Conservation (phyloP, 2,329 filamentous ascomycete species). For the Ceratocystis diversiconidia region DNA sequence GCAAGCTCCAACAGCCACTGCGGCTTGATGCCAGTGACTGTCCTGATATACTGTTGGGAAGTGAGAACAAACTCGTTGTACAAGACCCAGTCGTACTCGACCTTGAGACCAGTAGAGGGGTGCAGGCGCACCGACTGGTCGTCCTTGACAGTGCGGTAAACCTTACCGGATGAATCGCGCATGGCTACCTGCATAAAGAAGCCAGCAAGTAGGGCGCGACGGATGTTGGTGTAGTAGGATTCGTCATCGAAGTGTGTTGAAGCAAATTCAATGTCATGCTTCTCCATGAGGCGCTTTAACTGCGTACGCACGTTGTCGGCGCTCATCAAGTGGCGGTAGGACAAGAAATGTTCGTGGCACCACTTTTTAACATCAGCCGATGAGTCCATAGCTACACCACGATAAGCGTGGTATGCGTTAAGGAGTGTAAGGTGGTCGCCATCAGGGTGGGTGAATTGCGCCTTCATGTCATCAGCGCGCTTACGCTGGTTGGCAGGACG, state of each 20-base stretch:
- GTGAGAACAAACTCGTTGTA: conserved; percentile 99
- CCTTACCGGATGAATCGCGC: conserved; percentile 75
- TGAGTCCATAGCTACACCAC: conserved; percentile 46
- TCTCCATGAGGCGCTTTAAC: conserved; percentile 94
- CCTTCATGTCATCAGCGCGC: conserved; percentile 94
- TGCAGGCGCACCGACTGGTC: conserved; percentile 87
- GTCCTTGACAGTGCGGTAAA: conserved; percentile 92
- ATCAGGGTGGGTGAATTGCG: conserved; percentile 78
- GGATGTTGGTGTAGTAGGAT: conserved; percentile 96
- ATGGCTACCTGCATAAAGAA: conserved; percentile 99
- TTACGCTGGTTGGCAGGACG: conserved; percentile 75
- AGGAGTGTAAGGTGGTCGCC: conserved; percentile 93
- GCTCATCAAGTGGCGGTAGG: conserved; percentile 71
- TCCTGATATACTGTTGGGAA: conserved; percentile 94
- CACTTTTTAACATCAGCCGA: conserved; percentile 64
- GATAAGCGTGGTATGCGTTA: conserved; percentile 97
- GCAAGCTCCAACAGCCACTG: conserved; percentile 96
- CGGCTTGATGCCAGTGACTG: conserved; percentile 77
- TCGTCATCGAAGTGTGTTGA: conserved; percentile 88
- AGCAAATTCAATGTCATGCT: conserved; percentile 67
- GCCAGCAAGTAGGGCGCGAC: conserved; percentile 75
- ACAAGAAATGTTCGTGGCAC: conserved; percentile 96
- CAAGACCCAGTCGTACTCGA: conserved; percentile 89
- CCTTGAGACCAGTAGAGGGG: conserved; percentile 75
- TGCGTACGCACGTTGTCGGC: conserved; percentile 90